Evolutionary conservation across 371 early-diverging fungal genomes (phyloP).

Genomic region (Entomophthora muscae): DNA sequence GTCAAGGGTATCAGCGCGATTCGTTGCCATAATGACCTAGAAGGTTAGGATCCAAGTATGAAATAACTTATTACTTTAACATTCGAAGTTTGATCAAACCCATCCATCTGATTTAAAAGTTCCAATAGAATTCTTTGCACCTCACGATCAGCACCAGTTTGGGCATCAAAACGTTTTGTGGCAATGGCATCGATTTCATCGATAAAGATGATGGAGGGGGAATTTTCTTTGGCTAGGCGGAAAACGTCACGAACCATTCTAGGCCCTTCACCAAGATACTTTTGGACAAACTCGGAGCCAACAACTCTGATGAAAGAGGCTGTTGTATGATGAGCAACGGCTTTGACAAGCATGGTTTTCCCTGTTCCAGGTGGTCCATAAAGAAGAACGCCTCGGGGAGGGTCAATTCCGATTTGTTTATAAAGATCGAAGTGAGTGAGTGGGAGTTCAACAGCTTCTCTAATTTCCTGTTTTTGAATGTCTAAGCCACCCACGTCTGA

Average conservation of each 20-base stretch:
- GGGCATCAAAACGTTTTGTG: slow-evolving; percentile 99
- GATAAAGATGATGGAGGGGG: slow-evolving; percentile 99
- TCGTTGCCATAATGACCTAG: slow-evolving; percentile 99
- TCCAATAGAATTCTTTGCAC: slow-evolving; percentile 99
- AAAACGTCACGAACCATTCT: slow-evolving; percentile 99
- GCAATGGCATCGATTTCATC: slow-evolving; percentile 99
- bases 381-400: slow-evolving; percentile 95
- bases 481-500: slow-evolving; percentile 98
- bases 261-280: slow-evolving; percentile 99
- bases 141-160: slow-evolving; percentile 99
- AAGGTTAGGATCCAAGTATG: slow-evolving; percentile 1
- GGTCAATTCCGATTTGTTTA: slow-evolving; percentile 99
- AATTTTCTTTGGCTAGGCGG: slow-evolving; percentile 94
- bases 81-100: slow-evolving; percentile 97
- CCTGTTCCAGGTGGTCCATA: slow-evolving; percentile 98
- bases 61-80: slow-evolving; percentile 53
- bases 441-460: slow-evolving; percentile 99
- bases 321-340: slow-evolving; percentile 98
- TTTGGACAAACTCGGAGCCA: slow-evolving; percentile 99
- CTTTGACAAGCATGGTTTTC: slow-evolving; percentile 99
- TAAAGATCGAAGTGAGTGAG: slow-evolving; percentile 98
- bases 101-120: slow-evolving; percentile 99
- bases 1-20: slow-evolving; percentile 98
- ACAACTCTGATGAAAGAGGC: slow-evolving; percentile 98
- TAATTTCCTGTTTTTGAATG: slow-evolving; percentile 99